A percentile compares a stretch with the other conserved stretches of the same genome.
These are phyloP conservation scores for Penicillium lagena DNA, from an alignment of 495 filamentous ascomycete species.

Conservation along the genomic window DNA sequence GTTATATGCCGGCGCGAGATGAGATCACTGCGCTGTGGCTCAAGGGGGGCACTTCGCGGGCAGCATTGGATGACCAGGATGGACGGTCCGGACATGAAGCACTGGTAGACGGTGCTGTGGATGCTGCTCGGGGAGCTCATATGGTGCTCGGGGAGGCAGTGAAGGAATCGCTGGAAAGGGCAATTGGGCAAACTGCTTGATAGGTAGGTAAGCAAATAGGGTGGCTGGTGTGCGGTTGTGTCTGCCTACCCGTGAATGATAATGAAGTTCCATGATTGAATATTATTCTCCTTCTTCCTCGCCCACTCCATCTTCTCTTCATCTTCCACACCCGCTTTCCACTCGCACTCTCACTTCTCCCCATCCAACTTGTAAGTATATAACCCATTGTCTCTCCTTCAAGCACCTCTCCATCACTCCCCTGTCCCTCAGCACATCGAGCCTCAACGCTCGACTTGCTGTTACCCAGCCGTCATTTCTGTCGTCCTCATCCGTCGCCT, in stretches of 20 bases:
- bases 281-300: neutral
- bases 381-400: too few relatives aligned
- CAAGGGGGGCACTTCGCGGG: slow-evolving; percentile 61
- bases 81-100: slow-evolving; percentile 37
- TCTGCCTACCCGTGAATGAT: neutral
- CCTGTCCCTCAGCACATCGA: too few relatives aligned
- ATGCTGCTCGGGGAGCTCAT: slow-evolving; percentile 54
- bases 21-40: slow-evolving; percentile 94
- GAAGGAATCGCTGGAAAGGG: slow-evolving; percentile 32
- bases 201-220: too few relatives aligned
- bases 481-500: too few relatives aligned
- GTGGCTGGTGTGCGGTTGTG: too few relatives aligned
- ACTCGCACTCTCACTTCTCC: too few relatives aligned
- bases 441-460: too few relatives aligned
- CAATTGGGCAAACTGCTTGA: slow-evolving; percentile 23
- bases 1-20: slow-evolving; percentile 78
- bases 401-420: too few relatives aligned
- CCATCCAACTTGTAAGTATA: too few relatives aligned
- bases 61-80: slow-evolving; percentile 20
- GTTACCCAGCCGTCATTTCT: too few relatives aligned
- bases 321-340: too few relatives aligned
- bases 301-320: too few relatives aligned
- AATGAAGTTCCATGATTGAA: neutral
- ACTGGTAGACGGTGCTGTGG: slow-evolving; percentile 56
- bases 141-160: slow-evolving; percentile 53